Conservation (phyloP, 2,329 filamentous ascomycete species). For the Colletotrichum sp. region DNA sequence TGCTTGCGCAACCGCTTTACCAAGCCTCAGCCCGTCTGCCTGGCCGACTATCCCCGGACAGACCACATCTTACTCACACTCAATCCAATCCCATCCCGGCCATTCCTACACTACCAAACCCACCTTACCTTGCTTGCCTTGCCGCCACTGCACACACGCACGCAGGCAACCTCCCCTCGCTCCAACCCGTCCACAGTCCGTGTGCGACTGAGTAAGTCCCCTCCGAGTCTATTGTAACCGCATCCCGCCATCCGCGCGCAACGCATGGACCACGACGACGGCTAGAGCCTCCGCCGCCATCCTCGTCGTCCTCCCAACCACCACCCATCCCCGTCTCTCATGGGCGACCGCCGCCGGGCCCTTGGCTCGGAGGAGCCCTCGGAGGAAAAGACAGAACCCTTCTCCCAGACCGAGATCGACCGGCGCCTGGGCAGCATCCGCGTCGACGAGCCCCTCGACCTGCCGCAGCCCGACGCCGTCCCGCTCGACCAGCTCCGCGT, state of each 20-base stretch:
- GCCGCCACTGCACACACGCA: not conserved
- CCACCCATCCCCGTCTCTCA: constrained; percentile 29
- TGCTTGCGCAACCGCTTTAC: not conserved
- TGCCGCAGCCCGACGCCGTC: constrained; percentile 46
- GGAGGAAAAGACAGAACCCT: constrained; percentile 63
- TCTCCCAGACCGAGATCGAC: constrained; percentile 61
- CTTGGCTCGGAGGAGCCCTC: constrained; percentile 42
- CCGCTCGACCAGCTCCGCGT: constrained; percentile 58
- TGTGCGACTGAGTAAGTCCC: not conserved
- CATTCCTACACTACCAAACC: not conserved
- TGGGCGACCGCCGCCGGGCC: constrained; percentile 52
- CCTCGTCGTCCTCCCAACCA: constrained; percentile 24
- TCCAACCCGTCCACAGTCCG: not conserved
- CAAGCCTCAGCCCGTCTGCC: not conserved
- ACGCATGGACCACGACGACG: constrained; percentile 21
- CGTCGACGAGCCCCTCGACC: constrained; percentile 46
- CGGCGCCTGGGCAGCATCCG: constrained; percentile 51
- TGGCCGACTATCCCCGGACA: constrained; percentile 1
- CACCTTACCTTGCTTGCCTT: not conserved
- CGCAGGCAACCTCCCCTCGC: not conserved
- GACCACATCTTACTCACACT: not conserved
- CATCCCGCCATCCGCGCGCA: constrained; percentile 11
- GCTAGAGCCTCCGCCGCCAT: constrained; percentile 3
- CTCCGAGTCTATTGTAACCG: not conserved
- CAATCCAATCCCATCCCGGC: not conserved